Base-by-base conservation (phyloP, 208 protist genomes). In the Endotrypanum monterogeii region DNA sequence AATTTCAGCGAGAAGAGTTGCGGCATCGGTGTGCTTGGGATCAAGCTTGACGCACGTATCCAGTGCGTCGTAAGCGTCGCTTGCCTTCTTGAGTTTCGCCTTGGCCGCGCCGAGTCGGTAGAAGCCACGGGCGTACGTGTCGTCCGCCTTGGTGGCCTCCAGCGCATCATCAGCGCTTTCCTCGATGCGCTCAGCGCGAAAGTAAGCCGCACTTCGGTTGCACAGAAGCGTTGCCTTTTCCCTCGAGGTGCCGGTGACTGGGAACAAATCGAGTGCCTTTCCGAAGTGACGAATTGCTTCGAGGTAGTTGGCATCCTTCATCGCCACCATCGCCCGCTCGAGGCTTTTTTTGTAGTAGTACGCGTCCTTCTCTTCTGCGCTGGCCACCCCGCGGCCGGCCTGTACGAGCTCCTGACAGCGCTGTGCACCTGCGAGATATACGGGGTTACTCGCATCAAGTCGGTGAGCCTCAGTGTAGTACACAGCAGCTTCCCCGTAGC, bases 341-440 rank as follows among this genome's bases (percentile, higher is more conserved):
- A 97, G 76, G 60, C 88, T 90, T 55, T 91, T 92, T 2, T 76
- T 69, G 79, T 94, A 97, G 86, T 97, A 93, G 68, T 89, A 97
- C 12, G 76, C 75, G 44, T 93, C 84, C 23, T 77, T 70, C 11
- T 68, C 72, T 51, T 82, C 83, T 28, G 77, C 60, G 5, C 74
- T 82, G 7, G 84, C 84, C 44, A 92, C 65, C 11, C 88, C 88
- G 50, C 66, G 76, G 12, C 76, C 68, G n/a, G 46, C 70, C 66
- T 82, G 74, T 48, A 91, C 78, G 35, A 94, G 73, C n/a, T 51
- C 78, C n/a, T 73, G 65, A 66, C 93, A 86, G 6, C 79, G 71
- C 65, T 68, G 68, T 12, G 83, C 73, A 23, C 83, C 80, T 23
- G 58, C 76, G 12, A 35, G 3, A 67, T 93, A 92, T 16, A 79